Conservation (phyloP, 352 stramenopile species). For the Blastocystis sp. region DNA sequence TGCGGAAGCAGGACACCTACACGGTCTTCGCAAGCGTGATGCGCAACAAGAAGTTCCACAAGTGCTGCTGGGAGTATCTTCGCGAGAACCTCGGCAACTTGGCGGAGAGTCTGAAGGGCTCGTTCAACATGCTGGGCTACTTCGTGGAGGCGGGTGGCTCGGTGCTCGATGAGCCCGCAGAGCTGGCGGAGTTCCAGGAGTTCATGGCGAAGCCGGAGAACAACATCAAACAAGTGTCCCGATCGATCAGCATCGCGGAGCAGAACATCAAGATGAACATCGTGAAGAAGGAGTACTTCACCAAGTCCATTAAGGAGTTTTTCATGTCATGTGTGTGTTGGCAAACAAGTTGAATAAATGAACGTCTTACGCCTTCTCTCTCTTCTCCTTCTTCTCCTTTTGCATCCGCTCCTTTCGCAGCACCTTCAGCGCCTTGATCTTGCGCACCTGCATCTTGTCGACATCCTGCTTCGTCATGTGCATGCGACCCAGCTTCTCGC, state of each 20-base stretch:
- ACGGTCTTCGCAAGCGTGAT: constrained; percentile 65
- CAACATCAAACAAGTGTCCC: constrained; percentile 28
- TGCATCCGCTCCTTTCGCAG: neutral
- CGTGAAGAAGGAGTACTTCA: constrained; percentile 26
- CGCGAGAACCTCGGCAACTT: constrained; percentile 67
- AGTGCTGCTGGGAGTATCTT: constrained; percentile 68
- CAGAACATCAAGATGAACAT: constrained; percentile 51
- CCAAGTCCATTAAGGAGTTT: neutral
- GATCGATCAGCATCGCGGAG: constrained; percentile 35
- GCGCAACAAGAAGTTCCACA: constrained; percentile 60
- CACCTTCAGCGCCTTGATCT: constrained; percentile 77
- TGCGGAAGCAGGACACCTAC: constrained; percentile 68
- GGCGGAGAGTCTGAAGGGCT: constrained; percentile 57
- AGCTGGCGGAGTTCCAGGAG: constrained; percentile 1
- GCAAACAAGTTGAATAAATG: neutral
- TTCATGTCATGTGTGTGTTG: neutral
- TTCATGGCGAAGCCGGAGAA: constrained; percentile 29
- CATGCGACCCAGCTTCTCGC: constrained; percentile 90
- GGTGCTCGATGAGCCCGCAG: neutral
- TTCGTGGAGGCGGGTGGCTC: constrained; percentile 44
- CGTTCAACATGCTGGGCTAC: constrained; percentile 53
- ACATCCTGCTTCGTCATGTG: constrained; percentile 94
- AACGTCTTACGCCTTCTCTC: too few relatives aligned
- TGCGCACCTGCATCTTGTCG: constrained; percentile 83
- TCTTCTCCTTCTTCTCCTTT: constrained; percentile 51